Percentiles rank a stretch among this genome's conserved stretches.
Conservation (phyloP, 805 yeast genomes). For the Kregervanrija fluxuum region DNA sequence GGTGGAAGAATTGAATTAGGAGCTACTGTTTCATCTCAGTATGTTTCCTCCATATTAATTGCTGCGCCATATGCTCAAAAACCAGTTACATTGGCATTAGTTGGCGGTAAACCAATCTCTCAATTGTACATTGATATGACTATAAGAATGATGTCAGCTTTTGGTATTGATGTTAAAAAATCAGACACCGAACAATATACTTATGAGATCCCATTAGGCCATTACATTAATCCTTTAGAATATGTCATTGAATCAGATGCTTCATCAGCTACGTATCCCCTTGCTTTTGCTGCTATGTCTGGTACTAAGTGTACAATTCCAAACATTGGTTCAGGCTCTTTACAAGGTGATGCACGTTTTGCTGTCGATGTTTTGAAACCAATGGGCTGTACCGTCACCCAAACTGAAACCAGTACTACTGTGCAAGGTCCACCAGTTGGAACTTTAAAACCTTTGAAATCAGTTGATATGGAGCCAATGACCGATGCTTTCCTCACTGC, state of each 20-base stretch:
- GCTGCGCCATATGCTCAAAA: slow-evolving; percentile 92
- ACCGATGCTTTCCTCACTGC: slow-evolving; percentile 98
- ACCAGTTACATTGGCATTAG: slow-evolving; percentile 81
- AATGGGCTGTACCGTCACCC: slow-evolving; percentile 90
- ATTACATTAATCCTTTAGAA: slow-evolving; percentile 70
- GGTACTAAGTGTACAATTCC: slow-evolving; percentile 92
- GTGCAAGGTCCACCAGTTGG: slow-evolving; percentile 84
- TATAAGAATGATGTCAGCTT: slow-evolving; percentile 85
- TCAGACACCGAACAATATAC: slow-evolving; percentile 72
- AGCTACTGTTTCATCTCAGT: slow-evolving; percentile 95
- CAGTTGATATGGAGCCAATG: slow-evolving; percentile 98
- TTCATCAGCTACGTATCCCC: slow-evolving; percentile 94
- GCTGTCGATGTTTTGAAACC: slow-evolving; percentile 88
- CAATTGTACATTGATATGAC: slow-evolving; percentile 97
- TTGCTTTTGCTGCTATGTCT: slow-evolving; percentile 95
- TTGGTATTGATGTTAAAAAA: slow-evolving; percentile 71
- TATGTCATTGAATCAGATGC: slow-evolving; percentile 96
- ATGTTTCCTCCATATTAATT: slow-evolving; percentile 92
- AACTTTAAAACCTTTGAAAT: slow-evolving; percentile 55
- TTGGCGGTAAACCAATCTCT: slow-evolving; percentile 96
- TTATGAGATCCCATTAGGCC: slow-evolving; percentile 83
- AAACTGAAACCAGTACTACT: slow-evolving; percentile 80
- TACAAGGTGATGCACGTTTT: slow-evolving; percentile 96
- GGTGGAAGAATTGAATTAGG: slow-evolving; percentile 94
- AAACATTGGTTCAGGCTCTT: slow-evolving; percentile 82